phyloP scores from a whole-genome alignment of 352 stramenopile genomes.

The Salisapilia sapeloensis region DNA sequence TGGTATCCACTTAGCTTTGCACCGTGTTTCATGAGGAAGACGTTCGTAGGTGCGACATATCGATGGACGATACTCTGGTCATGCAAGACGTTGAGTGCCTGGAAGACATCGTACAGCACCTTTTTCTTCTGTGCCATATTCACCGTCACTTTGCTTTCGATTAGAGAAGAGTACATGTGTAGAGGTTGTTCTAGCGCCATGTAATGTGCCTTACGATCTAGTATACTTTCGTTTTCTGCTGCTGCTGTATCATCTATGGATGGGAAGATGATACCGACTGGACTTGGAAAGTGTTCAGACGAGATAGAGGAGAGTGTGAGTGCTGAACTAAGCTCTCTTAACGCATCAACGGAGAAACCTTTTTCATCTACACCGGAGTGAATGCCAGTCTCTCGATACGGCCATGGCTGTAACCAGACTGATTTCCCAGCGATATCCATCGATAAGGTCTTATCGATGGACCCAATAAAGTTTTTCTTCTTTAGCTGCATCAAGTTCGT shows the following conservation, averaged over 20 bases:
- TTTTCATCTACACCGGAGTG: background rate
- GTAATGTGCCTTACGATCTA: conserved; percentile 39
- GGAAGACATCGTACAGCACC: conserved; percentile 53
- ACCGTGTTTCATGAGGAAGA: conserved; percentile 53
- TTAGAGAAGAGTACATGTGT: conserved; percentile 57
- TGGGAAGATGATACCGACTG: conserved; percentile 60
- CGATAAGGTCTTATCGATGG: too few species aligned
- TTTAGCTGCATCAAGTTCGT: too few species aligned
- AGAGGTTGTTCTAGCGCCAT: conserved; percentile 63
- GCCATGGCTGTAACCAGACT: conserved; percentile 67
- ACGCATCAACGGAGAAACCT: too few species aligned
- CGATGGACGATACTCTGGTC: conserved; percentile 61
- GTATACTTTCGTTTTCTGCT: conserved; percentile 2
- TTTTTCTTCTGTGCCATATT: conserved; percentile 34
- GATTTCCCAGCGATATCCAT: conserved; percentile 27
- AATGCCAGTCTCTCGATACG: conserved; percentile 31
- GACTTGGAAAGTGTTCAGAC: conserved; percentile 32
- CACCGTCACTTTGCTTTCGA: conserved; percentile 36
- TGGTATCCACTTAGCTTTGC: conserved; percentile 59
- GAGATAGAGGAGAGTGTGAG: conserved; percentile 19
- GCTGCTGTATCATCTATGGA: conserved; percentile 8
- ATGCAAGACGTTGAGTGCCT: conserved; percentile 37
- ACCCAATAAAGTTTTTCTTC: too few species aligned
- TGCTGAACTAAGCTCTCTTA: too few species aligned
- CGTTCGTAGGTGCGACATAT: conserved; percentile 44